phyloP scores from a whole-genome alignment of 805 yeast genomes.

The Jamesozyma gamospora region DNA sequence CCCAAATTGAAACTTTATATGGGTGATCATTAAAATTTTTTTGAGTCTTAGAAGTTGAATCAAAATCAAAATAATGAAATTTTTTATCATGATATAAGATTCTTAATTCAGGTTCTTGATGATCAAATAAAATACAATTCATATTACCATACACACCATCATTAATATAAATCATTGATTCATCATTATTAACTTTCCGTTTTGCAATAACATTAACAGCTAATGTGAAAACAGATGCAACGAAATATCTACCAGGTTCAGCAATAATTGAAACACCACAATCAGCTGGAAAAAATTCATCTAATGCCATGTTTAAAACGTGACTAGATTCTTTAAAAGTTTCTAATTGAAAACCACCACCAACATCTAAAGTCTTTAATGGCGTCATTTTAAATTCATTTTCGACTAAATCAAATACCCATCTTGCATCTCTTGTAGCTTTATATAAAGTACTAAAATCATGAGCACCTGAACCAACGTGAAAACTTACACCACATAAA shows the following conservation, averaged over 20 bases:
- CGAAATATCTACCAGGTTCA: slow-evolving; percentile 90
- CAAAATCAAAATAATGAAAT: slow-evolving; percentile 33
- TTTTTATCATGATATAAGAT: slow-evolving; percentile 49
- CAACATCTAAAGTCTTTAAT: slow-evolving; percentile 65
- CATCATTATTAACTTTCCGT: slow-evolving; percentile 35
- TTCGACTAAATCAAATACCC: slow-evolving; percentile 52
- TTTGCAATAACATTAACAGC: slow-evolving; percentile 83
- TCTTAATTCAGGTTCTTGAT: slow-evolving; percentile 65
- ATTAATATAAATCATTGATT: slow-evolving; percentile 74
- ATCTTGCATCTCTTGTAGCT: slow-evolving; percentile 64
- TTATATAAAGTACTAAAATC: slow-evolving; percentile 55
- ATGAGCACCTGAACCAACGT: slow-evolving; percentile 88
- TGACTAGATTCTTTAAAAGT: slow-evolving; percentile 51
- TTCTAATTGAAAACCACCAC: slow-evolving; percentile 79
- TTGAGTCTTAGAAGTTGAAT: slow-evolving; percentile 13
- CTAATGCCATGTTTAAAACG: slow-evolving; percentile 47
- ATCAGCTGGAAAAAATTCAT: slow-evolving; percentile 45
- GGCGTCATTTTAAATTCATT: slow-evolving; percentile 33
- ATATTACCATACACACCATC: slow-evolving; percentile 95
- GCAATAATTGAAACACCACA: slow-evolving; percentile 52
- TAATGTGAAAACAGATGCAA: slow-evolving; percentile 74
- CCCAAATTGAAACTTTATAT: slow-evolving; percentile 72
- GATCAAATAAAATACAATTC: slow-evolving; percentile 90
- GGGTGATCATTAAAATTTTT: slow-evolving; percentile 9
- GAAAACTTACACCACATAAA: slow-evolving; percentile 85